Evolutionary conservation across 2,329 filamentous ascomycete genomes (phyloP).

Genomic region (Coniochaeta sp.): DNA sequence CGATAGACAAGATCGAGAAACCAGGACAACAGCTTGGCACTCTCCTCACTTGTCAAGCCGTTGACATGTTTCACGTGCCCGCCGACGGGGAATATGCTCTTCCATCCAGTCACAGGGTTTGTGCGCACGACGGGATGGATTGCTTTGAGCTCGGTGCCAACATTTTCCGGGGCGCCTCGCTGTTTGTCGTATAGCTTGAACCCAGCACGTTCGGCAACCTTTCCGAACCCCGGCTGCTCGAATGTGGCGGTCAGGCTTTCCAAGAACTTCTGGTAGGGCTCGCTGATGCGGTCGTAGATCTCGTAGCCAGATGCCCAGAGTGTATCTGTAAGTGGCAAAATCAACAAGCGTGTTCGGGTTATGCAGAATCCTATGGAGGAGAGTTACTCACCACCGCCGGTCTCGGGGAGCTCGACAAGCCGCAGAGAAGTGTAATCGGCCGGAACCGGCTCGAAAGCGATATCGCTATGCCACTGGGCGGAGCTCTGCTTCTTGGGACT

Average conservation of each 20-base stretch:
- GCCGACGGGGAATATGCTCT: constrained; percentile 40
- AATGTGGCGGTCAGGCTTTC: constrained; percentile 37
- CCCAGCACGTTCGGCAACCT: constrained; percentile 27
- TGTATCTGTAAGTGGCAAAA: too few relatives aligned
- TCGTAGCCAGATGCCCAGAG: constrained; percentile 38
- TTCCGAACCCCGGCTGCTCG: constrained; percentile 32
- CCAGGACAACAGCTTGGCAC: constrained; percentile 30
- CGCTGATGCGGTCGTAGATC: constrained; percentile 40
- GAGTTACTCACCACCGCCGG: constrained; percentile 22
- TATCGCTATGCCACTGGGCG: constrained; percentile 45
- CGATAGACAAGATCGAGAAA: constrained; percentile 33
- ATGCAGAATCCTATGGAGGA: too few relatives aligned
- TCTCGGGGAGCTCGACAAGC: constrained; percentile 36
- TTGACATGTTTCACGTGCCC: constrained; percentile 35
- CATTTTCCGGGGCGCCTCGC: constrained; percentile 47
- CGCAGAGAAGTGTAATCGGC: constrained; percentile 48
- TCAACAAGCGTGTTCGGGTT: too few relatives aligned
- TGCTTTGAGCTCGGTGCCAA: constrained; percentile 40
- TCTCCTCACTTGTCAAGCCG: constrained; percentile 34
- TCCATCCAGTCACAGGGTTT: constrained; percentile 59
- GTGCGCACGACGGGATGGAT: constrained; percentile 52
- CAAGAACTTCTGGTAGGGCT: constrained; percentile 40
- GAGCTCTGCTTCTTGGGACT: constrained; percentile 25
- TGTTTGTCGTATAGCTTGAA: constrained; percentile 37
- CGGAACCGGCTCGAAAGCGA: constrained; percentile 46